Evolutionary conservation across 2,329 filamentous ascomycete species (phyloP), one percentile per base, ranked within the genome.

Genomic region (Zymoseptoria brevis): DNA sequence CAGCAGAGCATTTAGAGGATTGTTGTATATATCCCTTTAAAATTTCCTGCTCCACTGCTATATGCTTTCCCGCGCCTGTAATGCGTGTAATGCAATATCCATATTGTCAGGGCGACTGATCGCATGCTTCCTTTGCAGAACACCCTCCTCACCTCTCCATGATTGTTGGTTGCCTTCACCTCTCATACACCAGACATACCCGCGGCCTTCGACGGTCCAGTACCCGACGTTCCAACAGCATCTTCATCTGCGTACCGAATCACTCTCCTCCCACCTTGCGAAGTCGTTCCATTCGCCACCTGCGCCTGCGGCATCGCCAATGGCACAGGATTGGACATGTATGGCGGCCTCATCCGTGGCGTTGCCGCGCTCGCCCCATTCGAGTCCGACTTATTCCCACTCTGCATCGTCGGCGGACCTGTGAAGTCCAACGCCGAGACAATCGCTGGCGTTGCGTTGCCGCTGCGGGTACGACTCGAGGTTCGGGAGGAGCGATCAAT

Each of bases 401-500:
- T 45, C 11, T 16, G 1, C 35, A 45, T 45, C 2, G 5, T 45
- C 35, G 13, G 16, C 35, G 35, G 35, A 45, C 35, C 35, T 3
- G 35, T 13, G 13, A 45, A 45, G 4, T 45, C 35, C 35, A 45
- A 45, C 35, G 35, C 4, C 35, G 35, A 45, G 13, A n/a, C 35
- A 2, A 45, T 45, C 35, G 35, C 35, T n/a, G 35, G 35, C 35
- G 35, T 45, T 16, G 13, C 35, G 13, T 45, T 45, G 35, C 35
- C 35, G 13, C 35, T 45, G 16, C 35, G 35, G 50, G n/a, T 56
- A 50, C 4, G 55, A 51, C 24, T 61, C 56, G 19, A 57, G 6
- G 58, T 69, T 0, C 57, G 60, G 7, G 68, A 69, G n/a, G 64
- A 66, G 35, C 35, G 35, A n/a, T 45, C 35, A 11, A 45, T 4